Conservation (phyloP, 345 rosid genomes). For the Physaria fendleri region DNA sequence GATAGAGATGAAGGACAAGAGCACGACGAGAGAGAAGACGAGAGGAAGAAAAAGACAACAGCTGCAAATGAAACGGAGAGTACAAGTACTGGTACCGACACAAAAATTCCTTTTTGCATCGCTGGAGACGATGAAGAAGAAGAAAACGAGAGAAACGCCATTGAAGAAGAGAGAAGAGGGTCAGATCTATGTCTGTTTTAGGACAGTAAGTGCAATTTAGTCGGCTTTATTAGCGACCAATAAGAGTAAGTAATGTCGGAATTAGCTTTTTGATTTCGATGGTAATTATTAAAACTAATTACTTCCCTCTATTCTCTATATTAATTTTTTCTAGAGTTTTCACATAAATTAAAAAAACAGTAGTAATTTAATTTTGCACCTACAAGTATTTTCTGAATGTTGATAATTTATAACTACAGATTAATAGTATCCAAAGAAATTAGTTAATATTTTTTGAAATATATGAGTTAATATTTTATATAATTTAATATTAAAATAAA, state of each 20-base stretch:
- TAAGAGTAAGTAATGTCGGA: background rate
- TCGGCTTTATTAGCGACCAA: background rate
- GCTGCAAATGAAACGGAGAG: slow-evolving; percentile 60
- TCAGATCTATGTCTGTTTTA: slow-evolving; percentile 12
- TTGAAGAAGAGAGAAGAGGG: slow-evolving; percentile 10
- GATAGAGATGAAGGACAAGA: slow-evolving; percentile 41
- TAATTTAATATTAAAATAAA: too few species aligned
- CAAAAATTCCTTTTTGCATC: slow-evolving; percentile 58
- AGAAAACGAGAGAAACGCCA: slow-evolving; percentile 25
- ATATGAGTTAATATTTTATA: too few species aligned
- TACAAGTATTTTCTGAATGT: too few species aligned
- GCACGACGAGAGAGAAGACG: slow-evolving; percentile 67
- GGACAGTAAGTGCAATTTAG: slow-evolving; percentile 10
- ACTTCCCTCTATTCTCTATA: too few species aligned
- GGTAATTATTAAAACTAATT: slow-evolving; percentile 10
- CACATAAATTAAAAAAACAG: too few species aligned
- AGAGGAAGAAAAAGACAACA: slow-evolving; percentile 59
- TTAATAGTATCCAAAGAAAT: too few species aligned
- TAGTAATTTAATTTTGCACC: too few species aligned
- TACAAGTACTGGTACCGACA: slow-evolving; percentile 60
- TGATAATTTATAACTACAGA: too few species aligned
- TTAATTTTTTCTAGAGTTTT: too few species aligned
- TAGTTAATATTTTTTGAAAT: too few species aligned
- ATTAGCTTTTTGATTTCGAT: background rate
- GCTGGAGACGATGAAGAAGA: slow-evolving; percentile 13